Evolutionary conservation across 805 yeast genomes (phyloP), one percentile per base, ranked within the genome.

Genomic region (Saturnispora dispora): DNA sequence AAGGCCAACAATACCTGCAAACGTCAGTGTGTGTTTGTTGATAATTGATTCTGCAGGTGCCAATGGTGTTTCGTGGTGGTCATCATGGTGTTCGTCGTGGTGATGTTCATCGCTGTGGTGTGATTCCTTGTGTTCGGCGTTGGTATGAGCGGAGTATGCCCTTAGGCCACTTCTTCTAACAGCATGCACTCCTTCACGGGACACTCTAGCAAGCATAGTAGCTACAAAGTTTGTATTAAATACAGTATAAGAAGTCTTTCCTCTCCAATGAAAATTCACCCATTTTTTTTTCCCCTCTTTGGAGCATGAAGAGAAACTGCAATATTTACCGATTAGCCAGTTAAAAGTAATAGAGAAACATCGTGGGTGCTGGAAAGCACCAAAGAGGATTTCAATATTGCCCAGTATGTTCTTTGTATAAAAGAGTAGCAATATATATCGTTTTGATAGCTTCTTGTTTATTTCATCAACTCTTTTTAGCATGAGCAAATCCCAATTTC

Each of bases 41-140:
- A 65, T 13, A n/a, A 67, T 58, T 2, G 63, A 52, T 50, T 63
- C 67, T n/a, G 60, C 55, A 43, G 63, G 66, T 3, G 63, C 58
- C 10, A 63, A 39, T 33, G 58, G 59, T 5, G 53, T 45, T 20
- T 57, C 60, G 51, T 59, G 60, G n/a, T 56, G 56, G 11, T 52
- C 62, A 9, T 50, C 55, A 40, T 53, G 58, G 27, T 56, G 55
- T 46, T 55, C 57, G 5, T 46, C 48, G n/a, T 53, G 49, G 32
- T 49, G 49, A 27, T 49, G 37, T 3, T 41, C 52, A 20, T 45
- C 49, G 27, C 41, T 37, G 13, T 50, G 51, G n/a, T 33, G 39
- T 33, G 35, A n/a, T 8, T 50, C 53, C 45, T 53, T 40, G 20
- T 45, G 46, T 17, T 28, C 48, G 33, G 53, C 50, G 37, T 49